Evolutionary conservation across 805 yeast species (phyloP), one percentile per base, ranked within the genome.

Genomic region (Cyberlindnera bimundalis): DNA sequence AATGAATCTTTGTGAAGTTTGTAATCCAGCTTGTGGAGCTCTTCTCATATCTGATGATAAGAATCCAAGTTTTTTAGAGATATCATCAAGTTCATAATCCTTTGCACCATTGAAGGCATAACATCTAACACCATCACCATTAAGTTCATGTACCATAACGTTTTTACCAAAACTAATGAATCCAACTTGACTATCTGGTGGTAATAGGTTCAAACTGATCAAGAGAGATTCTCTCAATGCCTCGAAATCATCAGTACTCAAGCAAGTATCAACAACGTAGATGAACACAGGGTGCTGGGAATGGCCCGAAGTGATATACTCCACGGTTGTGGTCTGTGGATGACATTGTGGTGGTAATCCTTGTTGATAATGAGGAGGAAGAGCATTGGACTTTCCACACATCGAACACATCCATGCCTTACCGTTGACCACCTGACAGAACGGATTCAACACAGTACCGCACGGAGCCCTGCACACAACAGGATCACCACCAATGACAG

Each of bases 101-200:
- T 76, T 79, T 3, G 60, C 50, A 17, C 88, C 88, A 53, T 79
- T 79, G 61, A 80, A 81, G 9, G 70, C 59, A 46, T 62, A 68
- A 18, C 63, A 56, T 17, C 65, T 62, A 15, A 61, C 53, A 2
- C 59, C 45, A 29, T 60, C 68, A 19, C 43, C 51, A 29, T 65
- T 51, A 3, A 79, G 56, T 50, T 80, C 83, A 53, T 78, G 79
- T 18, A 81, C 65, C 48, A 68, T 72, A 19, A 80, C 81, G 53
- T 78, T 67, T 41, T 76, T 76, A 5, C 86, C 87, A 60, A 59
- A 80, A 1, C 80, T 67, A 35, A 81, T 66, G 18, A 81, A 61
- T 1, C 83, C 84, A 29, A 81, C 74, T 27, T 76, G 55, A 1
- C 82, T 67, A 46, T 74, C 64, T 18, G 73, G 69, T 1, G 85